Evolutionary conservation across 1,284 basidiomycete genomes (phyloP), one percentile per base, ranked within the genome.

Genomic region (Xerocomus cyaneibrunnescens): DNA sequence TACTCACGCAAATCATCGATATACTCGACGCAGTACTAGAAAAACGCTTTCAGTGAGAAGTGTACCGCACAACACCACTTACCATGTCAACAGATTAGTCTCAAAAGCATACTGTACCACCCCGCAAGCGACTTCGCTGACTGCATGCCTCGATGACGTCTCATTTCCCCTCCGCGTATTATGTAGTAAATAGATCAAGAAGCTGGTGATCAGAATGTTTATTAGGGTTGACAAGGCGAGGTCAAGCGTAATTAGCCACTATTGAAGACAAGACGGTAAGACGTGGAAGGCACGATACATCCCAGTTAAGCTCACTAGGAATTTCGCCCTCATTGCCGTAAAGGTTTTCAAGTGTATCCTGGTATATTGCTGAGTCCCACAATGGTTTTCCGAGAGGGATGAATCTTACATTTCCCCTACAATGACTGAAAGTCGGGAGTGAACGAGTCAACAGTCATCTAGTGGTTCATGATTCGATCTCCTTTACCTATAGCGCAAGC

Each of bases 31-130:
- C 75, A 35, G 74, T 58, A 57, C 79, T 78, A 32, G 30, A 8
- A 5, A 52, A 30, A 10, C 30, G 4, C 4, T 27, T 40, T 36
- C 36, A 41, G 52, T 23, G 34, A 50, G 10, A 27, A 51, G 28
- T n/a, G 9, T 9, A 30, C 8, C 12, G 16, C 19, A 40, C 23
- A 19, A 37, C 23, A 13, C 21, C 30, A 57, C 49, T 32, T 54
- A 79, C 80, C 75, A 75, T 21, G 79, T 80, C 39, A 81, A 61
- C 34, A 73, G 65, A 31, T 80, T 80, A 22, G 74, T 79, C 61
- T 82, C 78, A 34, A 82, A 72, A 1, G 78, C 75, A 54, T 81
- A 81, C 12, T 80, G 60, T 16, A 77, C 76, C 43, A 81, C 68
- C 0, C 72, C 61, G 55, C 80, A 72, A 48, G 81, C 72, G 51